Conservation (phyloP, 2,329 filamentous ascomycete genomes). For the Sclerotinia subarctica region DNA sequence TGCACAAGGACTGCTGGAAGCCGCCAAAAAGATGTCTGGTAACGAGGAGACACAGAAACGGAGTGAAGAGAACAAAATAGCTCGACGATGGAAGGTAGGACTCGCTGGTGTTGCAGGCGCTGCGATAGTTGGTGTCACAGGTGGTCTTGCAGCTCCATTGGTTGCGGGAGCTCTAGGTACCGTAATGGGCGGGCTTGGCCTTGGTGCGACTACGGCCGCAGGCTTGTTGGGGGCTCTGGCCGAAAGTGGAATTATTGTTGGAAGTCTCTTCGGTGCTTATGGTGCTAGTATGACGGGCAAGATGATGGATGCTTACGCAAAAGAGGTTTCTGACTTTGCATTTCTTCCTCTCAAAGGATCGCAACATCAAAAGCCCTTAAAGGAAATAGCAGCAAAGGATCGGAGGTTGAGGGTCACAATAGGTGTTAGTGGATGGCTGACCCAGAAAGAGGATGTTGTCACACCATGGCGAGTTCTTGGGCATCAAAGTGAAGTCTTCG, state of each 20-base stretch:
- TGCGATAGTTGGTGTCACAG: conserved; percentile 68
- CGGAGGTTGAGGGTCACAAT: conserved; percentile 78
- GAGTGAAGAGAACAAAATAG: conserved; percentile 64
- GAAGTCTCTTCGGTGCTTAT: conserved; percentile 88
- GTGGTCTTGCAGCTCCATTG: conserved; percentile 73
- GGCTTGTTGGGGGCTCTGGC: conserved; percentile 77
- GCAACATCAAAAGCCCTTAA: conserved; percentile 42
- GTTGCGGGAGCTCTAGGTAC: conserved; percentile 31
- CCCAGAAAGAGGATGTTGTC: conserved; percentile 66
- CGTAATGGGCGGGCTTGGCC: conserved; percentile 71
- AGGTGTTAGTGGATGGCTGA: conserved; percentile 78
- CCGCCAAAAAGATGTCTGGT: conserved; percentile 66
- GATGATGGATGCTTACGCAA: conserved; percentile 84
- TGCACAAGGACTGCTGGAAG: conserved; percentile 69
- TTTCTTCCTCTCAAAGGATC: conserved; percentile 69
- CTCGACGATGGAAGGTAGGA: conserved; percentile 85
- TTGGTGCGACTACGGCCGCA: conserved; percentile 71
- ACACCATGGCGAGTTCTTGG: conserved; percentile 77
- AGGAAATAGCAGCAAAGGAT: conserved; percentile 47
- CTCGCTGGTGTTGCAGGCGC: conserved; percentile 86
- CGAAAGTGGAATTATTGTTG: conserved; percentile 75
- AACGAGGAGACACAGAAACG: conserved; percentile 72
- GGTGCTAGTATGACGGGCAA: conserved; percentile 77
- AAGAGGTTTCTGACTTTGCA: conserved; percentile 84
- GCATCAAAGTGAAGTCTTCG: conserved; percentile 72